phyloP scores from a whole-genome alignment of 2,329 filamentous ascomycete genomes.

The Aspergillus sp. region DNA sequence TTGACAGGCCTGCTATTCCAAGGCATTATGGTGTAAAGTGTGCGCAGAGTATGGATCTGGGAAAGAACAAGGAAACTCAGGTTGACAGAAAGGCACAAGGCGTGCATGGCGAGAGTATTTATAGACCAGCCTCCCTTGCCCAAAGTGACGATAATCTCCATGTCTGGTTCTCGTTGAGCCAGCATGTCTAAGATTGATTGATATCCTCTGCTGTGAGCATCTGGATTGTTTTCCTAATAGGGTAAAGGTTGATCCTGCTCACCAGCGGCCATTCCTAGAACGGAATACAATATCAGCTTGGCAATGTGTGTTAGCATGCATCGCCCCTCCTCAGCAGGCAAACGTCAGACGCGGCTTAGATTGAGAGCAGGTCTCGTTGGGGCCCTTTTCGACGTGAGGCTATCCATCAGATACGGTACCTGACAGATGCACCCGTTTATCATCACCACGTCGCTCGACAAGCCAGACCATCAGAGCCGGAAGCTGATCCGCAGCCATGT shows the following conservation, averaged over 20 bases:
- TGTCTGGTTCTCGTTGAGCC: too few relatives aligned
- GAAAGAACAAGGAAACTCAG: neutral
- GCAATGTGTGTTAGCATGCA: conserved; percentile 1
- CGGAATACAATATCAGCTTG: conserved; percentile 1
- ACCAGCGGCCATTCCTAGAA: neutral
- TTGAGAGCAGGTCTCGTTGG: neutral
- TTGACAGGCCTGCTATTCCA: neutral
- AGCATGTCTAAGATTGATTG: neutral
- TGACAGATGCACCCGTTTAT: neutral
- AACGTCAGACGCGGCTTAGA: neutral
- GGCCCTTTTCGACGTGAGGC: neutral
- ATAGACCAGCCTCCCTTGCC: neutral
- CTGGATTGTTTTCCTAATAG: conserved; percentile 1
- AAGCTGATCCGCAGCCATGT: too few relatives aligned
- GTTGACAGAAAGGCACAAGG: neutral
- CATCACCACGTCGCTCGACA: neutral
- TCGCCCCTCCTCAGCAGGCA: neutral
- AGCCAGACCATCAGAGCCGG: neutral
- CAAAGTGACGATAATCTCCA: too few relatives aligned
- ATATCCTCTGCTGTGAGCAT: neutral
- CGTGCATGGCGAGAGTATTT: neutral
- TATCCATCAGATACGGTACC: neutral
- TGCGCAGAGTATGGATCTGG: neutral
- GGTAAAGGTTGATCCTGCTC: neutral
- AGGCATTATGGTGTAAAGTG: neutral